phyloP scores from a whole-genome alignment of 176 grass and related monocot species.

The Phyllostachys edulis region DNA sequence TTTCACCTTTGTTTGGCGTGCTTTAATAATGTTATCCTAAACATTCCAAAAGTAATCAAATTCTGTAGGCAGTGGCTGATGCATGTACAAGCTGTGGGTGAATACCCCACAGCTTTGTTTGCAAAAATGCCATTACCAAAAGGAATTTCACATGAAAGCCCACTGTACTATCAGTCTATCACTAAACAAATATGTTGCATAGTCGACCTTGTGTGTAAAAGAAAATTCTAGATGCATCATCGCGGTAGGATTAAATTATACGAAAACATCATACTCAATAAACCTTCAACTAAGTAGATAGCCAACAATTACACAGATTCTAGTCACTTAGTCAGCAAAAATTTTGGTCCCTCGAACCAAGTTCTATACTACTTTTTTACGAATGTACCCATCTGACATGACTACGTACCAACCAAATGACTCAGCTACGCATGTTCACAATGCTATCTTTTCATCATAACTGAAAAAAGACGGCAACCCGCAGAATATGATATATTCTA shows the following conservation, averaged over 20 bases:
- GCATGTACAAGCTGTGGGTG: neutral
- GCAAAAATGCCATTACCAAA: neutral
- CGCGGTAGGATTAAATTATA: constrained; percentile 26
- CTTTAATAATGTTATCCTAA: neutral
- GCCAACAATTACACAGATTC: neutral
- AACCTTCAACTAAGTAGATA: constrained; percentile 5
- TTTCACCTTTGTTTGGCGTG: neutral
- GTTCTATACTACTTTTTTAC: neutral
- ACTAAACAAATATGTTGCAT: neutral
- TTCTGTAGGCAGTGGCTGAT: neutral
- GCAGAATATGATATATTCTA: constrained; percentile 31
- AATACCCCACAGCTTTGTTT: neutral
- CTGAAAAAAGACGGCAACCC: constrained; percentile 30
- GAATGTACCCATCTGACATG: constrained; percentile 23
- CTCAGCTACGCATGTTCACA: neutral
- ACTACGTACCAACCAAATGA: constrained; percentile 36
- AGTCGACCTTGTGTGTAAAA: neutral
- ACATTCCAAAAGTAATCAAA: neutral
- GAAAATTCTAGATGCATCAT: neutral
- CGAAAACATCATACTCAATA: neutral
- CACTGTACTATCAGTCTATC: constrained; percentile 9
- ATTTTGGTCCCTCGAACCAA: neutral
- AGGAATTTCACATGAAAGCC: neutral
- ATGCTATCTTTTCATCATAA: constrained; percentile 34
- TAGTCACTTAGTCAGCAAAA: neutral